phyloP scores from a whole-genome alignment of 768 basidiomycete genomes.

The Suillus decipiens region DNA sequence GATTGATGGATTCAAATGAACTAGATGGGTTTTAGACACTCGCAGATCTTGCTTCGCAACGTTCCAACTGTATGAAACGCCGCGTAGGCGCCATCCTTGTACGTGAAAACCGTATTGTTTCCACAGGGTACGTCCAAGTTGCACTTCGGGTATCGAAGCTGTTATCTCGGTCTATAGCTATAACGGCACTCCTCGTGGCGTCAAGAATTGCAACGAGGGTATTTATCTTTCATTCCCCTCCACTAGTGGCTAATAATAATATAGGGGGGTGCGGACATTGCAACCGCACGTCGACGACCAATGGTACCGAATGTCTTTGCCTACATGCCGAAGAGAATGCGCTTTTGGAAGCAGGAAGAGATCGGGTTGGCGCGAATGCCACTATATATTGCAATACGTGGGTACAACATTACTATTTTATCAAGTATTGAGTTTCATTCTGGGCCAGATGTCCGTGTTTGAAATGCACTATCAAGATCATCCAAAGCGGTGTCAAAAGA shows the following conservation, averaged over 20 bases:
- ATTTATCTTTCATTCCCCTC: neutral
- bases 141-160: conserved; percentile 4
- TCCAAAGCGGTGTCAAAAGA: conserved; percentile 87
- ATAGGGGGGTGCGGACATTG: conserved; percentile 90
- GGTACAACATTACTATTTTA: conserved; percentile 29
- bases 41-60: conserved; percentile 83
- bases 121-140: conserved; percentile 62
- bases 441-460: conserved; percentile 88
- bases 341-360: conserved; percentile 88
- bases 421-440: conserved; percentile 4
- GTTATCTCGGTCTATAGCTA: conserved; percentile 52
- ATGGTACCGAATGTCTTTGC: conserved; percentile 82
- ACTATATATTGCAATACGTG: conserved; percentile 99
- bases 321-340: conserved; percentile 99
- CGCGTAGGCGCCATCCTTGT: conserved; percentile 95
- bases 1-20: conserved; percentile 12
- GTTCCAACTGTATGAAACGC: conserved; percentile 97
- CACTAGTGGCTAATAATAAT: conserved; percentile 60
- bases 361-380: conserved; percentile 77
- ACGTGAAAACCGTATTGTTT: conserved; percentile 74
- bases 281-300: conserved; percentile 51
- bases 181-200: conserved; percentile 92
- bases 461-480: conserved; percentile 96
- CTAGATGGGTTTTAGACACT: conserved; percentile 56
- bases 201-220: conserved; percentile 75